phyloP scores from a whole-genome alignment of 129 eudicot genomes.

The Cynara cardunculus region DNA sequence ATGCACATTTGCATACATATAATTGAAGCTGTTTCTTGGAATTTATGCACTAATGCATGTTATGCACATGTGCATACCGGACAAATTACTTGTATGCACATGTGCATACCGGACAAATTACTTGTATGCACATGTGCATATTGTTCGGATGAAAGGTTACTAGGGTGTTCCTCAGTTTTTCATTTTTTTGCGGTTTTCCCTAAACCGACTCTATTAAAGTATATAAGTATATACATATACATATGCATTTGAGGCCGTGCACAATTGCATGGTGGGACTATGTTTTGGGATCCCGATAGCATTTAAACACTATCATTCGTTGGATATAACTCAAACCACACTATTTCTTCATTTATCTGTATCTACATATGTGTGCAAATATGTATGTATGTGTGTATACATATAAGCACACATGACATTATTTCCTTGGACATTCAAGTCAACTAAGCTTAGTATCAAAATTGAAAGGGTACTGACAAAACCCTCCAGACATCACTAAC shows the following conservation, averaged over 20 bases:
- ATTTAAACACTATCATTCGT: too few relatives aligned
- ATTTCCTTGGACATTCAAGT: neutral
- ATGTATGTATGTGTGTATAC: neutral
- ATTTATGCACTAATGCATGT: too few relatives aligned
- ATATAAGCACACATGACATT: neutral
- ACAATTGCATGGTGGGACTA: neutral
- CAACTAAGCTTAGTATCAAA: neutral
- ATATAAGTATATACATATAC: too few relatives aligned
- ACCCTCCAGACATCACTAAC: conserved; percentile 34
- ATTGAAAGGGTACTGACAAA: too few relatives aligned
- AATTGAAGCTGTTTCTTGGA: too few relatives aligned
- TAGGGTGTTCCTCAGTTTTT: neutral
- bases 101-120: too few relatives aligned
- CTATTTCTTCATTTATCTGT: neutral
- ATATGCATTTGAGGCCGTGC: neutral
- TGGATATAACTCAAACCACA: too few relatives aligned
- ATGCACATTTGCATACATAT: too few relatives aligned
- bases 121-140: neutral
- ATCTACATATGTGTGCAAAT: neutral
- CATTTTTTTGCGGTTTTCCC: too few relatives aligned
- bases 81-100: too few relatives aligned
- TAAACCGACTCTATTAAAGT: neutral
- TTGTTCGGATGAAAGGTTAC: too few relatives aligned
- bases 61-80: neutral
- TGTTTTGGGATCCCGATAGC: too few relatives aligned